Evolutionary conservation across 306 rosid species (phyloP), one percentile per base, ranked within the genome.

Genomic region (Lotus japonicus): DNA sequence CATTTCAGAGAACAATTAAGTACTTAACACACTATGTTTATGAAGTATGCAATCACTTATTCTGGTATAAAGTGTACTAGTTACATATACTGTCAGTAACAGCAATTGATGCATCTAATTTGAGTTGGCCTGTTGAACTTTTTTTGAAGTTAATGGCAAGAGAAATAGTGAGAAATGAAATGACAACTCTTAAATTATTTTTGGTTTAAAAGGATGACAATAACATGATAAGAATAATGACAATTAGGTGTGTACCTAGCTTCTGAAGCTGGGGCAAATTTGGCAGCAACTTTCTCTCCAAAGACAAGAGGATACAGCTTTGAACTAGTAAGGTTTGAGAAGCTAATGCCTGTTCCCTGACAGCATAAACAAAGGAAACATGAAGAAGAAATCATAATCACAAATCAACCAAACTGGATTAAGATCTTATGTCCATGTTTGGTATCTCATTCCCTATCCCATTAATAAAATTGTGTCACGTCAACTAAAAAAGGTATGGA

Each of bases 331-430:
- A 85, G 94, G 63, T 90, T 85, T 36, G 97, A 88, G 55, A 94
- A 80, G 77, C 80, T 85, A 70, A 94, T 90, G 64, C 88, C 90
- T 16, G 87, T 59, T 21, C 96, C 98, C 98, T 94, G 46, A 35
- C 43, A 79, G 0, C 58, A 60, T 9, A 52, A 18, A 31, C 17
- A 86, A 57, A n/a, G 58, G 33, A 54, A 35, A 53, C 55, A 46
- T 53, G 28, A n/a, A 19, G 10, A 67, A 58, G 56, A 43, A 5
- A 31, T 21, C 13, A 69, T 45, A 31, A 35, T 21, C 28, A 13
- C 4, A 68, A 61, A 33, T 31, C 36, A 31, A 4, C 36, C 7
- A 31, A 31, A 31, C 36, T 31, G 7, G 7, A 31, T 31, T 31
- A 31, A 31, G 36, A 31, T 31, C 36, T 31, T 31, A 7, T 5